A percentile compares a stretch with the other conserved stretches of the same genome.
Evolutionary conservation across 768 basidiomycete genomes (phyloP).

Genomic region (Pleurotus eryngii): DNA sequence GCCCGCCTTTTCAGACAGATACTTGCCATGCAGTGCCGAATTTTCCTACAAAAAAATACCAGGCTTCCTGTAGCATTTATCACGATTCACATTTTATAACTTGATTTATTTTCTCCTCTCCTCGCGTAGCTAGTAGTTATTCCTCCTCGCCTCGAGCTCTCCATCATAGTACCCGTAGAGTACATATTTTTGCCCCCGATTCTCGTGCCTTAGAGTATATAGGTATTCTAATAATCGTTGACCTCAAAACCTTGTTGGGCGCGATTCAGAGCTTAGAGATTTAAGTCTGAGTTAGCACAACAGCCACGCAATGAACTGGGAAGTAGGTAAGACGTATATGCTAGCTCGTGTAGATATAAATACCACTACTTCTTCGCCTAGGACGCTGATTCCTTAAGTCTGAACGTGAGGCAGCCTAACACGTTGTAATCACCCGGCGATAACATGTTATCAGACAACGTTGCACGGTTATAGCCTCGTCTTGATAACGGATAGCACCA

Average conservation of each 20-base stretch:
- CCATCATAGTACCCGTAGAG: slow-evolving; percentile 1
- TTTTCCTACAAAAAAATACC: slow-evolving; percentile 1
- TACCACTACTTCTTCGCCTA: not conserved
- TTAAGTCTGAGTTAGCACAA: not conserved
- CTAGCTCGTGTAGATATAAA: not conserved
- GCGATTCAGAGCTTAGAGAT: not conserved
- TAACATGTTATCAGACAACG: not conserved
- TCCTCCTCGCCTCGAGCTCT: not conserved
- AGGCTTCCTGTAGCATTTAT: slow-evolving; percentile 10
- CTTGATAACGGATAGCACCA: not conserved
- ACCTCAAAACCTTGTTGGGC: not conserved
- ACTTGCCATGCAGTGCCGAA: slow-evolving; percentile 2
- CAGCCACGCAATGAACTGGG: not conserved
- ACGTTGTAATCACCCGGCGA: not conserved
- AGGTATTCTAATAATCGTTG: slow-evolving; percentile 5
- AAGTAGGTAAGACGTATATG: slow-evolving; percentile 6
- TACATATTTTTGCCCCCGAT: not conserved
- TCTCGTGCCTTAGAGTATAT: slow-evolving; percentile 4
- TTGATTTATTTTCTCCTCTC: slow-evolving; percentile 1
- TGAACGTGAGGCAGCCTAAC: not conserved
- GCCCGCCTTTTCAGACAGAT: not conserved
- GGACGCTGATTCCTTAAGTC: not conserved
- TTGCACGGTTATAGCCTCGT: not conserved
- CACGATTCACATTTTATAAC: not conserved
- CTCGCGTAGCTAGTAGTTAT: not conserved